Conservation (phyloP, 805 yeast species). For the Millerozyma acaciae region DNA sequence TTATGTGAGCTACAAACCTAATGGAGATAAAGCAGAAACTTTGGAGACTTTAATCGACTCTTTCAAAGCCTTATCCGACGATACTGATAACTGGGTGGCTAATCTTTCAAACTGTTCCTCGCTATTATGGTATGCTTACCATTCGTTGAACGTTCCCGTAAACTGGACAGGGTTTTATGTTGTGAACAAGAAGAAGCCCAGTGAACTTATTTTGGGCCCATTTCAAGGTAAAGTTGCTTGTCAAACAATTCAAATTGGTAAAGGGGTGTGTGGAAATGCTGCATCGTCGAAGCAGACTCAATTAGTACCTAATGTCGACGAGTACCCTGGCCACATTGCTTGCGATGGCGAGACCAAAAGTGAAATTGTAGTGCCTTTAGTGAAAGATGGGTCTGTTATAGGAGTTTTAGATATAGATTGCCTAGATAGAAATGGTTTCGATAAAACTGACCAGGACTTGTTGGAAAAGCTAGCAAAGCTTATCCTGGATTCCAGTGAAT, state of each 20-base stretch:
- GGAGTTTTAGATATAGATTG: constrained; percentile 93
- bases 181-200: constrained; percentile 27
- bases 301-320: constrained; percentile 70
- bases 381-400: constrained; percentile 35
- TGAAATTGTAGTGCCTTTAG: constrained; percentile 88
- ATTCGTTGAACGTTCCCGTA: constrained; percentile 51
- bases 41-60: constrained; percentile 56
- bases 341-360: constrained; percentile 94
- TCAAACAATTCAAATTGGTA: constrained; percentile 71
- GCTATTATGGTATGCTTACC: constrained; percentile 83
- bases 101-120: constrained; percentile 86
- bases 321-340: constrained; percentile 91
- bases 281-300: constrained; percentile 60
- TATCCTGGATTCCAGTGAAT: constrained; percentile 49
- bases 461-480: constrained; percentile 57
- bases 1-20: constrained; percentile 48
- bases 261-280: constrained; percentile 91
- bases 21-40: constrained; percentile 45
- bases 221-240: constrained; percentile 98
- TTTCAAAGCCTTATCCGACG: constrained; percentile 60
- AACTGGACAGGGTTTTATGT: constrained; percentile 96
- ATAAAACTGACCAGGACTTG: constrained; percentile 51
- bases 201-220: constrained; percentile 75
- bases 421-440: constrained; percentile 60
- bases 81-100: constrained; percentile 79